Evolutionary conservation across 495 filamentous ascomycete species (phyloP), one percentile per base, ranked within the genome.

Genomic region (Penicillium lagena): DNA sequence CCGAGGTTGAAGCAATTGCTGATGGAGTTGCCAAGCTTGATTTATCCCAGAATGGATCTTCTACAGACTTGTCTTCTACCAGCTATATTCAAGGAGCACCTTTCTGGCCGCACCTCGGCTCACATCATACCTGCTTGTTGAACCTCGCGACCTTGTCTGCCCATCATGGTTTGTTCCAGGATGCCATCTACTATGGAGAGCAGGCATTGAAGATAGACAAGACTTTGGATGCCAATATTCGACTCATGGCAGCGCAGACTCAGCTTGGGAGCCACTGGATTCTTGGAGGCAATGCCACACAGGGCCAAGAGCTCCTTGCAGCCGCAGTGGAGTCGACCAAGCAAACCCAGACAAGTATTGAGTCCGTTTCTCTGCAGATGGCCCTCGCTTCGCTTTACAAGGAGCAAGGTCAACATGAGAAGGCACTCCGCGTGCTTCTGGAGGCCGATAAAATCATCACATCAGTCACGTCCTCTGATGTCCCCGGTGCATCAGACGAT

Each of bases 121-220:
- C 79, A 8, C 70, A 96, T 27, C 83, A 87, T 55, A 78, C 77
- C 6, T 77, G 79, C 37, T 63, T 91, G 28, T 54, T 80, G 37
- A 81, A 88, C 42, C 76, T 95, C 6, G 87, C 89, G 4, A 73
- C 71, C 14, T 63, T 94, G 12, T 95, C 86, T 45, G 79, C 87
- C 4, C 81, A 90, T 43, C 77, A 90, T 54, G 91, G 94, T 37
- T 76, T 96, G 60, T 86, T 89, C 51, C 82, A 85, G 40, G 94
- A 97, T 59, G 86, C 90, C 7, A 69, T 91, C n/a, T 93, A 89
- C 62, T 95, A 95, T 53, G 78, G 83, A 7, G 84, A 96, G 49
- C 83, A 95, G 56, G 88, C 88, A 1, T 68, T 86, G 40, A 88
- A 86, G 58, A 79, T 95, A 47, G 89, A 86, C 39, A 72, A 78